Percentiles rank a stretch among this genome's conserved stretches.
Conservation (phyloP, 106 monocot genomes). For the Hemerocallis citrina region DNA sequence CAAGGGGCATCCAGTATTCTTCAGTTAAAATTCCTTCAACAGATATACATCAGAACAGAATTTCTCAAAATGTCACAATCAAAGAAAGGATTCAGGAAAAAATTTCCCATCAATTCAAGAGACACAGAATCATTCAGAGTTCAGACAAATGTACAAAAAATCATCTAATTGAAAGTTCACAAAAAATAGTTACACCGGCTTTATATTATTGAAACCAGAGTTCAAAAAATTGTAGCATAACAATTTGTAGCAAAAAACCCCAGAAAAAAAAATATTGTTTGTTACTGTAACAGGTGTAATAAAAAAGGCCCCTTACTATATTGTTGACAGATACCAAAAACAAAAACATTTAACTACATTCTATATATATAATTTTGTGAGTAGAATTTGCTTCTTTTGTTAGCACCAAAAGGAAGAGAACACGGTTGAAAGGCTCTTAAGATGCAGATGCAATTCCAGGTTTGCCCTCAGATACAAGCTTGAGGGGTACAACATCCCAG, state of each 20-base stretch:
- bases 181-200: too few relatives aligned
- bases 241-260: slow-evolving; percentile 2
- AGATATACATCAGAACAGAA: too few relatives aligned
- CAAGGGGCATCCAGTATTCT: too few relatives aligned
- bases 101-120: too few relatives aligned
- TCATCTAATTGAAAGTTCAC: too few relatives aligned
- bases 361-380: too few relatives aligned
- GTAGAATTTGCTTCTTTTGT: neutral
- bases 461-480: slow-evolving; percentile 8
- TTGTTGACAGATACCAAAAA: neutral
- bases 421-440: neutral
- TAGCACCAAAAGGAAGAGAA: neutral
- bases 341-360: too few relatives aligned
- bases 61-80: too few relatives aligned
- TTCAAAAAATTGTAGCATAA: neutral
- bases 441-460: slow-evolving; percentile 23
- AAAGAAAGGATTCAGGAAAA: too few relatives aligned
- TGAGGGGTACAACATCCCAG: slow-evolving; percentile 15
- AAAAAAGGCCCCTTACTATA: neutral
- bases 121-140: too few relatives aligned
- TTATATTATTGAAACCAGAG: neutral
- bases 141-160: too few relatives aligned
- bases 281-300: neutral
- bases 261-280: neutral
- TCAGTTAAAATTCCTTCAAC: too few relatives aligned